Evolutionary conservation across 2,329 filamentous ascomycete genomes (phyloP).

Genomic region (Fusarium sacchari): DNA sequence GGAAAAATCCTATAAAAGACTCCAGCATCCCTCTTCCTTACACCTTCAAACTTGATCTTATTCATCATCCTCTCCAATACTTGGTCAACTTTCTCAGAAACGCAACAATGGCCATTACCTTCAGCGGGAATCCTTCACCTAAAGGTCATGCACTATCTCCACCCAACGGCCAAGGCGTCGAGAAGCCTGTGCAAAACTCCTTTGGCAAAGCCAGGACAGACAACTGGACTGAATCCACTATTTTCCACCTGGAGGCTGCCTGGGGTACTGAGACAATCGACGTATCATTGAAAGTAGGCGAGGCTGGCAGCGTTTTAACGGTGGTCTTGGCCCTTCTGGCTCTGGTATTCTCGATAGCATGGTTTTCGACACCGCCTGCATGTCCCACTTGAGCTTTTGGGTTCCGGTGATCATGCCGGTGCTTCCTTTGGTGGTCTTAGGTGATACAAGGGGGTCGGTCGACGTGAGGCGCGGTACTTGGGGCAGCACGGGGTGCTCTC

Average conservation of each 20-base stretch:
- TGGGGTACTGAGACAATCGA: not conserved
- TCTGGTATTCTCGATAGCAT: not conserved
- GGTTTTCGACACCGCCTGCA: fast-evolving
- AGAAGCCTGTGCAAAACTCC: not conserved
- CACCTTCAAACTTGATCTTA: fast-evolving
- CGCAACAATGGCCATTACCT: not conserved
- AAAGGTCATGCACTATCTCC: too few relatives aligned
- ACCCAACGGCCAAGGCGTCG: fast-evolving
- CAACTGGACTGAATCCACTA: fast-evolving
- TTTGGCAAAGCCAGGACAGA: too few relatives aligned
- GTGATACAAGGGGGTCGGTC: fast-evolving
- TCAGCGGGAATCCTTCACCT: too few relatives aligned
- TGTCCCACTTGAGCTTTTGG: fast-evolving
- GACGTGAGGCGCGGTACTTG: not conserved
- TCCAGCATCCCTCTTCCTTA: not conserved
- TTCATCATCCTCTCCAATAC: fast-evolving
- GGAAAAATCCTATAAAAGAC: not conserved
- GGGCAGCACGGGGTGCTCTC: not conserved
- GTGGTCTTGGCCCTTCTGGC: not conserved
- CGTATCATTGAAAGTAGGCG: not conserved
- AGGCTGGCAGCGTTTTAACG: not conserved
- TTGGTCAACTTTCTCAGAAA: not conserved
- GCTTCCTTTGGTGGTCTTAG: not conserved
- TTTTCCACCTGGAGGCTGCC: not conserved
- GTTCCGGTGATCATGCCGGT: not conserved